phyloP scores from a whole-genome alignment of 1,284 basidiomycete species.

The Pseudozyma sp. region DNA sequence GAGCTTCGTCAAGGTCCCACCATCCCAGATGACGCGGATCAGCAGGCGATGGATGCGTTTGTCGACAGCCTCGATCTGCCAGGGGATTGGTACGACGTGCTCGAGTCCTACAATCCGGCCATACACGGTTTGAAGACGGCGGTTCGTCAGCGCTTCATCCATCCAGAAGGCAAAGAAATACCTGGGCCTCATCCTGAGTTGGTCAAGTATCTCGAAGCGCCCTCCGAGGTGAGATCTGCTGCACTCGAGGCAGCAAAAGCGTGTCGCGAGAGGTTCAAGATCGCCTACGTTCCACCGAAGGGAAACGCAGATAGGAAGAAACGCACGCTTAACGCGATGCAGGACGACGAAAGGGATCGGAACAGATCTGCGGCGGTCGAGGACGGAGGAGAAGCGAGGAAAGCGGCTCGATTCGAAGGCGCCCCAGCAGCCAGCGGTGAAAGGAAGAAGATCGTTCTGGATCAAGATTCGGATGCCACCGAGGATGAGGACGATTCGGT shows the following conservation, averaged over 20 bases:
- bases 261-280: conserved; percentile 40
- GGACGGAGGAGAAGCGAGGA: conserved; percentile 8
- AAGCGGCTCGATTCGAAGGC: conserved; percentile 14
- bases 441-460: conserved; percentile 11
- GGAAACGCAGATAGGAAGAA: conserved; percentile 43
- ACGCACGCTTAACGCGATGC: conserved; percentile 31
- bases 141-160: conserved; percentile 83
- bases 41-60: conserved; percentile 83
- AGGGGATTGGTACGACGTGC: conserved; percentile 79
- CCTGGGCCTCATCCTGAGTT: conserved; percentile 86
- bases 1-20: conserved; percentile 80
- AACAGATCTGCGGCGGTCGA: background rate
- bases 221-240: conserved; percentile 74
- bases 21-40: conserved; percentile 83
- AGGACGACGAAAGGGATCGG: conserved; percentile 12
- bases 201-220: conserved; percentile 83
- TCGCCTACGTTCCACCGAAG: conserved; percentile 41
- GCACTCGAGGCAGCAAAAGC: conserved; percentile 25
- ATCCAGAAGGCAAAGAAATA: conserved; percentile 79
- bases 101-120: conserved; percentile 85
- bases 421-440: background rate
- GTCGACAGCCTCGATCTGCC: conserved; percentile 89
- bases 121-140: conserved; percentile 92
- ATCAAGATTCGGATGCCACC: conserved; percentile 43
- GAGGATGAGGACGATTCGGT: conserved; percentile 39